These are phyloP conservation scores for Trifolium subterraneum DNA, from an alignment of 306 rosid genomes.

Conservation along the genomic window DNA sequence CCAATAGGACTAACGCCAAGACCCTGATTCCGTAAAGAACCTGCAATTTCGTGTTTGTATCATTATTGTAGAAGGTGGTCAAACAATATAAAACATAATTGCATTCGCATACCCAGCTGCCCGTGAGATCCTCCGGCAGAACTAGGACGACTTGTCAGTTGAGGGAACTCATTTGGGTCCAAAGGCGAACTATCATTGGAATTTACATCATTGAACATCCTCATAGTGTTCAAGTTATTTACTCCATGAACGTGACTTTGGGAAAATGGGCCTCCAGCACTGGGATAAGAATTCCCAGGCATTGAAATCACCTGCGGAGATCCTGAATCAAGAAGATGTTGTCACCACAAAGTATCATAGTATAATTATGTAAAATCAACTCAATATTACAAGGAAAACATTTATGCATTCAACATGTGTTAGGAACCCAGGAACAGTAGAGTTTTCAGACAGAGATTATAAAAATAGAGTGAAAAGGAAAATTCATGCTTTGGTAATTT, in stretches of 20 bases:
- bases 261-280: conserved; percentile 84
- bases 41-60: conserved; percentile 54
- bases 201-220: conserved; percentile 92
- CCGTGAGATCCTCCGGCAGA: conserved; percentile 99
- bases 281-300: conserved; percentile 85
- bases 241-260: conserved; percentile 84
- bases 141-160: conserved; percentile 86
- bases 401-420: neutral
- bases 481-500: neutral
- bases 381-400: neutral
- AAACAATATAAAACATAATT: neutral
- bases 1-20: conserved; percentile 90
- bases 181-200: conserved; percentile 83
- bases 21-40: conserved; percentile 96
- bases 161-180: conserved; percentile 95
- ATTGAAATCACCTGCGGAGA: conserved; percentile 90
- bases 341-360: conserved; percentile 32
- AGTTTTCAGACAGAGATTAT: no score
- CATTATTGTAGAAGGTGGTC: conserved; percentile 34
- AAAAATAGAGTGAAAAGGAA: no score
- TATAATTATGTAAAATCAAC: conserved; percentile 9
- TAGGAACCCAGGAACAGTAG: neutral
- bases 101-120: conserved; percentile 70
- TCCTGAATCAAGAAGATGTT: conserved; percentile 66
- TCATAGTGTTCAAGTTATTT: conserved; percentile 79